Evolutionary conservation across 805 yeast species (phyloP), one percentile per base, ranked within the genome.

Genomic region (Nakazawaea molendinolei): DNA sequence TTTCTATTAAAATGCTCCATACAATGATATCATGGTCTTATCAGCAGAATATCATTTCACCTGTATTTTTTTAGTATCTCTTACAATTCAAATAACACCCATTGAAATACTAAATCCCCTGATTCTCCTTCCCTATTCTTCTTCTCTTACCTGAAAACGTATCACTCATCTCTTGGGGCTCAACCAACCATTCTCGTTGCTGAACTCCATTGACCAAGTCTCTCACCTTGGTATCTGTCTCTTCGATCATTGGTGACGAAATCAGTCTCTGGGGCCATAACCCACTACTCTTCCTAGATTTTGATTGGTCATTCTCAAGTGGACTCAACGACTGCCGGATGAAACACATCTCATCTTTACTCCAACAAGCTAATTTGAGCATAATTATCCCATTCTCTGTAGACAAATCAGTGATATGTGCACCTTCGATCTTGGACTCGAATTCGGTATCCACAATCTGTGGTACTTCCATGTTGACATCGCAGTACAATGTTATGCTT

Each of bases 131-230:
- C 8, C 22, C 32, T 8, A n/a, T 8, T 15, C 17, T 26, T 26
- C 39, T 36, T 28, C 31, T 36, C 27, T 36, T 36, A 20, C 18
- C 13, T 18, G 29, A 5, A 12, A 35, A 35, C 3, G 39, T 35
- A n/a, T 35, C 39, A 8, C 18, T 19, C 12, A 10, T 12, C 7
- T 23, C 23, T 14, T 13, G 7, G 23, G 30, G 15, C 14, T 13
- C 16, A 5, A n/a, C 13, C 8, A 26, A 4, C 32, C 32, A 34
- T 17, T 34, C 38, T 13, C 22, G 12, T 23, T 34, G 32, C 14
- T 34, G 31, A 8, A 27, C 33, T 3, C 21, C 31, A 16, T 34
- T 28, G n/a, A 34, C 23, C 6, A 34, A 12, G 22, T 28, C 17
- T 28, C 28, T 28, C 15, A 17, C 33, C 9, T 28, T 17, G 8